These are phyloP conservation scores for Talinum fruticosum DNA, from an alignment of 148 eudicot genomes.

Conservation along the genomic window DNA sequence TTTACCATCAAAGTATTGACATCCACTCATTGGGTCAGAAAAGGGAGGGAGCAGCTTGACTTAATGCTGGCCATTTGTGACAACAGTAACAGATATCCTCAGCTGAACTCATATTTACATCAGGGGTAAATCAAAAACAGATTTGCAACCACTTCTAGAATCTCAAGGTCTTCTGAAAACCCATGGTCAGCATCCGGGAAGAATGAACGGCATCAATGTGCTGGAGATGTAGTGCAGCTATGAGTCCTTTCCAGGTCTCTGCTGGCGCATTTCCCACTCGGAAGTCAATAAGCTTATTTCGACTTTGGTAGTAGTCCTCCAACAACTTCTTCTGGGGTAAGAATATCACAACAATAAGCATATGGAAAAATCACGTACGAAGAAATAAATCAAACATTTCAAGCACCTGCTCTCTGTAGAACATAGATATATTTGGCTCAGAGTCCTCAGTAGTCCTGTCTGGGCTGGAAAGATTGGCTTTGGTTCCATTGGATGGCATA, in stretches of 20 bases:
- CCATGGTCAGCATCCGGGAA: slow-evolving; percentile 20
- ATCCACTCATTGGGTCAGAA: background rate
- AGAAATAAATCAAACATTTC: background rate
- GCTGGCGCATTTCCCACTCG: slow-evolving; percentile 34
- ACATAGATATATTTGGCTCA: slow-evolving; percentile 27
- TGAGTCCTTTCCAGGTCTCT: slow-evolving; percentile 44
- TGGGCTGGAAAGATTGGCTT: slow-evolving; percentile 16
- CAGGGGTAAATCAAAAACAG: background rate
- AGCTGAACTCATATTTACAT: slow-evolving; percentile 15
- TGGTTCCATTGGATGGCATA: slow-evolving; percentile 5
- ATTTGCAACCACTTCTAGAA: background rate
- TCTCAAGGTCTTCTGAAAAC: slow-evolving; percentile 27
- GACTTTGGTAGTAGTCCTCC: slow-evolving; percentile 38
- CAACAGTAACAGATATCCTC: background rate
- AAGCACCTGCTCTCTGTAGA: slow-evolving; percentile 32
- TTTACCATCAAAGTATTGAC: background rate
- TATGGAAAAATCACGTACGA: background rate
- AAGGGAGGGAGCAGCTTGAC: background rate
- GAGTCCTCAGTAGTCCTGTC: slow-evolving; percentile 17
- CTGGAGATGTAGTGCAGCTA: slow-evolving; percentile 39
- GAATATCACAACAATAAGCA: background rate
- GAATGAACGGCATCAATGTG: slow-evolving; percentile 31
- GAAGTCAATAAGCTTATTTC: slow-evolving; percentile 37
- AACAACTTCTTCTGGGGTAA: slow-evolving; percentile 24
- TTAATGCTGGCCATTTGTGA: background rate